phyloP scores from a whole-genome alignment of 352 stramenopile species.

The Blastocystis sp. region DNA sequence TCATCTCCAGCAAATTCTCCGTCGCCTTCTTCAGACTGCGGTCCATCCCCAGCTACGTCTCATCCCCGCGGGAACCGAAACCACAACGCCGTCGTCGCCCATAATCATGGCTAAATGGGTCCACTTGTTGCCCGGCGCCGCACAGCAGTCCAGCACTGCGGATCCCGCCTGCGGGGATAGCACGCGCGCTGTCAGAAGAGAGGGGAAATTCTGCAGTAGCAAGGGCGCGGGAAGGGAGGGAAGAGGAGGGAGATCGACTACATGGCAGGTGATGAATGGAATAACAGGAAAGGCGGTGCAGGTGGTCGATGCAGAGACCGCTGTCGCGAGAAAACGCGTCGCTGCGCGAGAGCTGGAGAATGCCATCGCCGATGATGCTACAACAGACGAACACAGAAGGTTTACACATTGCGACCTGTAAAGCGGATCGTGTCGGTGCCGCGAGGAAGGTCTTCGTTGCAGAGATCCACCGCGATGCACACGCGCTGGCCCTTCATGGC shows the following conservation, averaged over 20 bases:
- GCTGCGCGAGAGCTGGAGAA: conserved; percentile 1
- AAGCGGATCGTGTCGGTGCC: conserved; percentile 3
- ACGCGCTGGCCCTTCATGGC: background rate
- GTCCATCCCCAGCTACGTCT: conserved; percentile 26
- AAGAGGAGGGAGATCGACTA: conserved; percentile 26
- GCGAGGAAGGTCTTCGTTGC: conserved; percentile 25
- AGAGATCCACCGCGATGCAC: conserved; percentile 24
- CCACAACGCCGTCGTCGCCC: conserved; percentile 68
- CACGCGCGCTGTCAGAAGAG: conserved; percentile 62
- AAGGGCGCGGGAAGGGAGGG: conserved; percentile 63
- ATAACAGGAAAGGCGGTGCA: conserved; percentile 10
- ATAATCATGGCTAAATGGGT: conserved; percentile 80
- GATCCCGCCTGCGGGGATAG: conserved; percentile 65
- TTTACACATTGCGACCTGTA: conserved; percentile 10
- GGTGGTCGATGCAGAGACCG: background rate
- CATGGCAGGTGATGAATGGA: background rate
- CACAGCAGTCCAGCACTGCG: conserved; percentile 82
- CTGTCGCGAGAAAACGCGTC: background rate
- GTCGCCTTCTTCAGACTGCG: conserved; percentile 40
- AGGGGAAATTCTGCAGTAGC: conserved; percentile 56
- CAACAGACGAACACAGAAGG: background rate
- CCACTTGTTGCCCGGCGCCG: conserved; percentile 80
- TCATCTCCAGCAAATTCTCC: conserved; percentile 13
- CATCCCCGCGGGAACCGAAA: conserved; percentile 60
- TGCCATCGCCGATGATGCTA: conserved; percentile 36